A percentile compares a stretch with the other conserved stretches of the same genome.
Conservation (phyloP, 805 yeast species). For the Saccharomycopsis capsularis region DNA sequence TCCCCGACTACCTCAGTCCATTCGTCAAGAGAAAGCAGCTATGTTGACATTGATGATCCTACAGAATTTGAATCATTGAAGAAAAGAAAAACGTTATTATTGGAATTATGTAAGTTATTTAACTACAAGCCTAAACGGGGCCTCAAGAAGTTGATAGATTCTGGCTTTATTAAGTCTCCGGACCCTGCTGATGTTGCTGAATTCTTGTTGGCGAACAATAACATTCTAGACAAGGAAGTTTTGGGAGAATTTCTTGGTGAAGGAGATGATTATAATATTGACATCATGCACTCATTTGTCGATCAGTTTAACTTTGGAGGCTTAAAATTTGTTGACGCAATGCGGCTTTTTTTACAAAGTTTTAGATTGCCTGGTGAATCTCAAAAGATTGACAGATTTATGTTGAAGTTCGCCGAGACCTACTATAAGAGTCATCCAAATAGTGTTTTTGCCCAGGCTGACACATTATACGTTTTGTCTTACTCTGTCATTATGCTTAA, state of each 20-base stretch:
- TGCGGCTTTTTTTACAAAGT: conserved; percentile 75
- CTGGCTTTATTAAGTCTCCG: conserved; percentile 55
- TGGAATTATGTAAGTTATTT: conserved; percentile 72
- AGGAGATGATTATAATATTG: conserved; percentile 68
- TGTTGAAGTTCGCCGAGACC: conserved; percentile 95
- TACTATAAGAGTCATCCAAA: conserved; percentile 82
- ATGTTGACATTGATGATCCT: conserved; percentile 55
- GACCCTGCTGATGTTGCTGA: conserved; percentile 65
- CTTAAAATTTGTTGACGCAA: conserved; percentile 71
- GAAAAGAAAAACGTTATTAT: conserved; percentile 70
- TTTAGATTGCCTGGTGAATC: conserved; percentile 98
- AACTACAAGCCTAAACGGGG: conserved; percentile 85
- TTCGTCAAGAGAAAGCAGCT: conserved; percentile 20
- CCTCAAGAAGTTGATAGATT: conserved; percentile 49
- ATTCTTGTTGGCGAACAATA: conserved; percentile 61
- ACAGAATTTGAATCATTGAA: conserved; percentile 80
- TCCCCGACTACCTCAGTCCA: conserved; percentile 27
- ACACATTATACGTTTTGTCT: conserved; percentile 85
- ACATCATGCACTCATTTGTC: conserved; percentile 89
- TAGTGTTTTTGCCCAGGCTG: conserved; percentile 78
- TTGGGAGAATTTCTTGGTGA: conserved; percentile 93
- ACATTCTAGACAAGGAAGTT: conserved; percentile 71
- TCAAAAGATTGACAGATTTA: conserved; percentile 92
- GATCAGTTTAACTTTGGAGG: conserved; percentile 74
- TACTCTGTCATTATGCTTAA: conserved; percentile 90